Evolutionary conservation across 345 rosid genomes (phyloP), one percentile per base, ranked within the genome.

Genomic region (Limnanthes douglasii): DNA sequence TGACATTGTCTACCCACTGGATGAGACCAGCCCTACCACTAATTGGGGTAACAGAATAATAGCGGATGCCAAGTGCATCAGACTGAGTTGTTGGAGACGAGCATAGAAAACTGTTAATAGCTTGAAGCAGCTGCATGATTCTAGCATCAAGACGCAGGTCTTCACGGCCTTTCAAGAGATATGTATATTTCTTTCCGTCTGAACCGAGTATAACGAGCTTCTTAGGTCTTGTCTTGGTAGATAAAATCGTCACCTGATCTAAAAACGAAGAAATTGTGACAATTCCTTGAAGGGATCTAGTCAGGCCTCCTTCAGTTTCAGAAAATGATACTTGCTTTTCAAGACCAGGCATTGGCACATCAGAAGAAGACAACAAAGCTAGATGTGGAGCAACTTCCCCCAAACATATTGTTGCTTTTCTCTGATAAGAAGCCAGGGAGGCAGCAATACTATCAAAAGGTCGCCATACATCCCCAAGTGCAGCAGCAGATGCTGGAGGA

Each of bases 71-170:
- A 57, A 75, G 66, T 15, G 60, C 55, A 51, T 59, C 62, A 51
- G 51, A 53, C 42, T 54, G 59, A 51, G 78, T 60, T 39, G 54
- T 62, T 53, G 56, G 56, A 39, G 78, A 66, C 44, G 92, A 71
- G 41, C 45, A 59, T 43, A 86, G 47, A 49, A 74, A 64, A 60
- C 73, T 69, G 65, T 80, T 75, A 46, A 74, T 58, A 37, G 96
- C 94, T 57, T 80, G 93, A 56, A 86, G 73, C 53, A 86, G 64
- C 60, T 86, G 96, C 96, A 80, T 86, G 41, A 86, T 86, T 74
- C 96, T 77, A 39, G 96, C 96, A 57, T 86, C 96, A 51, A 86
- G 94, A 27, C 90, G 96, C 62, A 86, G 65, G 57, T 86, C 96
- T 59, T 86, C 96, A 47, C 93, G 75, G 35, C 96, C 96, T 64